These are phyloP conservation scores for Huntiella moniliformis DNA, from an alignment of 2,329 filamentous ascomycete species.

Conservation along the genomic window DNA sequence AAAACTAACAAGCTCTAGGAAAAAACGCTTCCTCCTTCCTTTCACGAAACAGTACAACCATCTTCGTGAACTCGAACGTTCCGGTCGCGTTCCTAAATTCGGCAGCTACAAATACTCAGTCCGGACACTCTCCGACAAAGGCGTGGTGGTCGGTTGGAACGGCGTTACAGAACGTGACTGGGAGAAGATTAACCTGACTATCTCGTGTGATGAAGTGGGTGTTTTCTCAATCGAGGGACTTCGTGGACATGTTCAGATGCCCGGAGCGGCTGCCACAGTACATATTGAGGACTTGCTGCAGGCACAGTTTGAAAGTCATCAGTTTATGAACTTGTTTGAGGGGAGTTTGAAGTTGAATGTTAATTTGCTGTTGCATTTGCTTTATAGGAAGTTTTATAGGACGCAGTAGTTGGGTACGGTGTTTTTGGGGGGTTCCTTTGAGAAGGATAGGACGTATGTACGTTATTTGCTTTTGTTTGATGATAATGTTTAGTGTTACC, in stretches of 20 bases:
- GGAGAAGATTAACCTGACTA: conserved; percentile 85
- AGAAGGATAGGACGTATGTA: neutral
- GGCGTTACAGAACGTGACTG: conserved; percentile 68
- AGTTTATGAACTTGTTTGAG: conserved; percentile 91
- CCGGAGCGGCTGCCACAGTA: conserved; percentile 73
- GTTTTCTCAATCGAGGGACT: conserved; percentile 85
- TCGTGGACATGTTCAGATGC: conserved; percentile 85
- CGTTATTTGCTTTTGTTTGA: neutral
- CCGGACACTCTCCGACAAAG: conserved; percentile 74
- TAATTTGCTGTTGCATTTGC: conserved; percentile 84
- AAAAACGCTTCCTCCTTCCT: conserved; percentile 82
- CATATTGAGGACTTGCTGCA: conserved; percentile 86
- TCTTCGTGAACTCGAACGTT: conserved; percentile 82
- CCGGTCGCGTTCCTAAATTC: conserved; percentile 88
- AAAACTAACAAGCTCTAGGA: conserved; percentile 27
- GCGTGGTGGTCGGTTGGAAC: conserved; percentile 80
- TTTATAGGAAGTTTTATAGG: conserved; percentile 97
- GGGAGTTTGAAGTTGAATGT: conserved; percentile 76
- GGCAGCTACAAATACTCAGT: conserved; percentile 96
- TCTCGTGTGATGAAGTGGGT: conserved; percentile 83
- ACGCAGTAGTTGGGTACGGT: conserved; percentile 29
- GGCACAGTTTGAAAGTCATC: conserved; percentile 90
- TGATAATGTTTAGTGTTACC: neutral
- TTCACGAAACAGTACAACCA: conserved; percentile 99
- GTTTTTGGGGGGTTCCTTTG: neutral